phyloP scores from a whole-genome alignment of 202 grass and related monocot genomes.

The Setaria viridis region DNA sequence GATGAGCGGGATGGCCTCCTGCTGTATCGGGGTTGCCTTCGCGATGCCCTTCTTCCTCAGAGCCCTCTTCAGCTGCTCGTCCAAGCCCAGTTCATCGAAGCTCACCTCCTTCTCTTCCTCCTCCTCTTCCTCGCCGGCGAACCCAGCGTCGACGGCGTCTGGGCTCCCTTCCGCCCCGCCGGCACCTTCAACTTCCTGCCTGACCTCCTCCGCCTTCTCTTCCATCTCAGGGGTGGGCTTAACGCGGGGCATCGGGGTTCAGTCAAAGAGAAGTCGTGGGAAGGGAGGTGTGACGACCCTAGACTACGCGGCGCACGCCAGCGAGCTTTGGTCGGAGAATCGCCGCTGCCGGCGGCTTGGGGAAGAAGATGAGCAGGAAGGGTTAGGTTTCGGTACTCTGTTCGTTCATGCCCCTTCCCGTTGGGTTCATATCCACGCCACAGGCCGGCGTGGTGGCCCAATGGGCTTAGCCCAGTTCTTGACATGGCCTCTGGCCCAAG shows the following conservation, averaged over 20 bases:
- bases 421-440: too few relatives aligned
- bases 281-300: too few relatives aligned
- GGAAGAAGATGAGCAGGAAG: too few relatives aligned
- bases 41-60: conserved; percentile 80
- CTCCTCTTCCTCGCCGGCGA: neutral
- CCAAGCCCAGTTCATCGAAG: conserved; percentile 80
- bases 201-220: conserved; percentile 4
- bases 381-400: too few relatives aligned
- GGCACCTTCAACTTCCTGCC: conserved; percentile 24
- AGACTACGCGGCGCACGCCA: too few relatives aligned
- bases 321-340: too few relatives aligned
- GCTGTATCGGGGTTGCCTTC: conserved; percentile 76
- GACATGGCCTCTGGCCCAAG: too few relatives aligned
- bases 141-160: neutral
- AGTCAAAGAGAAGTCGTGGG: neutral
- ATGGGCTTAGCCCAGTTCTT: too few relatives aligned
- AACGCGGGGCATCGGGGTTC: neutral
- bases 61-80: conserved; percentile 83
- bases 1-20: conserved; percentile 81
- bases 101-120: conserved; percentile 57
- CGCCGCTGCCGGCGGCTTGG: too few relatives aligned
- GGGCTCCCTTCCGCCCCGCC: neutral
- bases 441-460: too few relatives aligned
- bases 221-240: conserved; percentile 14
- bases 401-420: too few relatives aligned